phyloP scores from a whole-genome alignment of 164 flowering plant species.

The Sextonia rubra region DNA sequence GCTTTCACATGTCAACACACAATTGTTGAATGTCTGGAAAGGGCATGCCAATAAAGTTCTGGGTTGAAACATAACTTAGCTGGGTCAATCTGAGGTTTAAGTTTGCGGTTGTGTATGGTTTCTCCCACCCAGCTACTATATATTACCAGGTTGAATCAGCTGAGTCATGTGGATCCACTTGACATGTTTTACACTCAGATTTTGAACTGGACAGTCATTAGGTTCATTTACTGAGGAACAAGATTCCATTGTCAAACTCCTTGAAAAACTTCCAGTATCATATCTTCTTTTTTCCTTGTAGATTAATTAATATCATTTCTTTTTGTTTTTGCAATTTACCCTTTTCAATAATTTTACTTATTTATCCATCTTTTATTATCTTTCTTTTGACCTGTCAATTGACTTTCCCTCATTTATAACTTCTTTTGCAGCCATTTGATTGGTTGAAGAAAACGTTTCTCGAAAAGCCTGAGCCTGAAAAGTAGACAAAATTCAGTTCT shows the following conservation, averaged over 20 bases:
- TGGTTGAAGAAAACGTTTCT: conserved; percentile 9
- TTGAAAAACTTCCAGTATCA: not conserved
- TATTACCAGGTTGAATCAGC: too few relatives aligned
- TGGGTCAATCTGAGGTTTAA: too few relatives aligned
- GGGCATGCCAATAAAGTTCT: too few relatives aligned
- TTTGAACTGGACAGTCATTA: too few relatives aligned
- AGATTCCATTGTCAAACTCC: not conserved
- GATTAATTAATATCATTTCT: not conserved
- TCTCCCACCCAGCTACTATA: too few relatives aligned
- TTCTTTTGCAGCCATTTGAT: conserved; percentile 13
- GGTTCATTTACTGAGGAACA: too few relatives aligned
- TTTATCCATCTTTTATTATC: not conserved
- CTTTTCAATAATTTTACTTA: not conserved
- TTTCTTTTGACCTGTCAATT: not conserved
- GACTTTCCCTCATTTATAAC: not conserved
- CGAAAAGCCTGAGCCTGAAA: conserved; percentile 7
- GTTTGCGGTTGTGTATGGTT: too few relatives aligned
- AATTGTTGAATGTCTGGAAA: too few relatives aligned
- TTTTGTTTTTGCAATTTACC: not conserved
- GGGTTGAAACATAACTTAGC: too few relatives aligned
- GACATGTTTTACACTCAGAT: too few relatives aligned
- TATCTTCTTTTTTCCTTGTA: not conserved
- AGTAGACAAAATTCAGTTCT: not conserved
- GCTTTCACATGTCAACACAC: too few relatives aligned
- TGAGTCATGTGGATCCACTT: too few relatives aligned